Conservation (phyloP, 495 filamentous ascomycete genomes). For the Penicillium cataractarum region DNA sequence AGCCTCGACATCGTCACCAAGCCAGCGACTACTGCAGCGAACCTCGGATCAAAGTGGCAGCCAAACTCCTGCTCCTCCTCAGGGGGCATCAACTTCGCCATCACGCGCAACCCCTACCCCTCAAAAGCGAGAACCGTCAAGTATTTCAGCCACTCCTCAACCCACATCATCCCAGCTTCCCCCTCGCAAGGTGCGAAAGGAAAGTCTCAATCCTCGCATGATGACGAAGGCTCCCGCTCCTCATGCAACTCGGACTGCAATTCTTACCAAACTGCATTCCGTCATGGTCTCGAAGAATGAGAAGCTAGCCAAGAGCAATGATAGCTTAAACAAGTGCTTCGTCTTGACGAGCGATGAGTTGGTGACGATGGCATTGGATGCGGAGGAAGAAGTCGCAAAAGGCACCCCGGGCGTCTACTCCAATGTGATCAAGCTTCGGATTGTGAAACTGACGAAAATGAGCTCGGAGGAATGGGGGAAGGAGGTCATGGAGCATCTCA, state of each 20-base stretch:
- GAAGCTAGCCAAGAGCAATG: conserved; percentile 51
- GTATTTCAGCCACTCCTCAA: conserved; percentile 13
- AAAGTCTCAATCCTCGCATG: conserved; percentile 78
- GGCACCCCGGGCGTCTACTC: conserved; percentile 70
- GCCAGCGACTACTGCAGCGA: background rate
- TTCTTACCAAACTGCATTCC: conserved; percentile 73
- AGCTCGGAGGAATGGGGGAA: conserved; percentile 64
- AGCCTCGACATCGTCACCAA: background rate
- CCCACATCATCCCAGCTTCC: conserved; percentile 24
- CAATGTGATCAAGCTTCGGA: conserved; percentile 79
- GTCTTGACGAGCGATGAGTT: conserved; percentile 69
- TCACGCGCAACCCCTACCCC: conserved; percentile 20
- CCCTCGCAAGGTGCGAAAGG: conserved; percentile 44
- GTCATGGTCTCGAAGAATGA: conserved; percentile 73
- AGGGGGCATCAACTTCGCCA: conserved; percentile 49
- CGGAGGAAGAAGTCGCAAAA: conserved; percentile 77
- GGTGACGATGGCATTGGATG: conserved; percentile 76
- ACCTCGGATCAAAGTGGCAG: background rate
- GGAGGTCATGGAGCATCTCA: conserved; percentile 46
- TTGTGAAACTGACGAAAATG: conserved; percentile 76
- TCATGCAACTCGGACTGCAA: conserved; percentile 67
- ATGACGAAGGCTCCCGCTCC: conserved; percentile 70
- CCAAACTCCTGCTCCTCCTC: conserved; percentile 28
- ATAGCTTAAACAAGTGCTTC: conserved; percentile 59
- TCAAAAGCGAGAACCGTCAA: conserved; percentile 10